These are phyloP conservation scores for Wickerhamiella galacta DNA, from an alignment of 805 yeast species.

Conservation along the genomic window DNA sequence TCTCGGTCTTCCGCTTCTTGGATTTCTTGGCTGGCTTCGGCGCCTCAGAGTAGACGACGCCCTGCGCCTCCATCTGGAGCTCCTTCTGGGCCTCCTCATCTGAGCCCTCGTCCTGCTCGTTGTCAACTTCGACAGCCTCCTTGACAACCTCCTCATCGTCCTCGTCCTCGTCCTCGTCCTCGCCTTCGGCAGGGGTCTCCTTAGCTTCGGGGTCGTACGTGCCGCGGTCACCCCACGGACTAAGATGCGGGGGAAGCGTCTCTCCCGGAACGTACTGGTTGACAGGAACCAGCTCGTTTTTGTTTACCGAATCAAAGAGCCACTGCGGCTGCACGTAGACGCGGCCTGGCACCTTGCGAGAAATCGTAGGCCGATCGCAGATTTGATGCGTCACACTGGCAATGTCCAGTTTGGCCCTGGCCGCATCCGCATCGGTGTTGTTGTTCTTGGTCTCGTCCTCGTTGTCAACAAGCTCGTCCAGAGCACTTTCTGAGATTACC, in stretches of 20 bases:
- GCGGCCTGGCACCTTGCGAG: slow-evolving; percentile 70
- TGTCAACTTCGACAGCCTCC: slow-evolving; percentile 33
- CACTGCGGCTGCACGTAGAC: slow-evolving; percentile 96
- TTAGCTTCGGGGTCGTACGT: slow-evolving; percentile 70
- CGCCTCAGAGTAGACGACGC: slow-evolving; percentile 55
- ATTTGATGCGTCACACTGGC: slow-evolving; percentile 78
- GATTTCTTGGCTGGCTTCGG: slow-evolving; percentile 24
- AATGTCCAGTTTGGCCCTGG: slow-evolving; percentile 34
- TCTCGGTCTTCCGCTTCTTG: slow-evolving; percentile 25
- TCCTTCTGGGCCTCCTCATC: slow-evolving; percentile 52
- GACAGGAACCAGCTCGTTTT: slow-evolving; percentile 56
- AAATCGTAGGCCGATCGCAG: slow-evolving; percentile 75
- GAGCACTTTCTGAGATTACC: slow-evolving; percentile 68
- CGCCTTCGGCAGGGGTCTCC: slow-evolving; percentile 26
- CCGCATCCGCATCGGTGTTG: slow-evolving; percentile 18
- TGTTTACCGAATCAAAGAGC: slow-evolving; percentile 85
- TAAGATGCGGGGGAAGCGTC: slow-evolving; percentile 84
- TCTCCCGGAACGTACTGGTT: slow-evolving; percentile 86
- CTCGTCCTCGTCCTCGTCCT: slow-evolving; percentile 36
- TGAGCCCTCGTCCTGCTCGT: slow-evolving; percentile 18
- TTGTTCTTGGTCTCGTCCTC: slow-evolving; percentile 30
- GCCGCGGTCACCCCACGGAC: slow-evolving; percentile 97
- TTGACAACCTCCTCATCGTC: slow-evolving; percentile 31
- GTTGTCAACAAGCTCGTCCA: slow-evolving; percentile 49
- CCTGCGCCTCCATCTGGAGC: slow-evolving; percentile 78